phyloP scores from a whole-genome alignment of 305 asterid genomes.

The Andrographis paniculata region DNA sequence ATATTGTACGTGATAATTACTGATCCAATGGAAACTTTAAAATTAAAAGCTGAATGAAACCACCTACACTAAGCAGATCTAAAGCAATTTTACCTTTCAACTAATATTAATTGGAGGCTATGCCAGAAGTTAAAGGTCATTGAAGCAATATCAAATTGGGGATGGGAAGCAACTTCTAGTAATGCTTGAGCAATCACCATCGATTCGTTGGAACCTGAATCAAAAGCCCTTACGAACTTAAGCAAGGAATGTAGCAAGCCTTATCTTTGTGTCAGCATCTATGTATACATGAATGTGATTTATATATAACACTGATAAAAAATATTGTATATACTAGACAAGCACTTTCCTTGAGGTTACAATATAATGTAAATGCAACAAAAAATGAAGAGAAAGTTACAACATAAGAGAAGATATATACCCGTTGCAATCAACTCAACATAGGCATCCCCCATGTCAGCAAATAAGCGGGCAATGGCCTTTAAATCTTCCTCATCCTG shows the following conservation, averaged over 20 bases:
- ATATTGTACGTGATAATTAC: slow-evolving; percentile 52
- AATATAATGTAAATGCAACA: too few relatives aligned
- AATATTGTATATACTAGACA: not conserved
- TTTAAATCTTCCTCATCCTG: slow-evolving; percentile 99
- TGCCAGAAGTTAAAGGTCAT: slow-evolving; percentile 99
- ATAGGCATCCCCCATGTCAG: slow-evolving; percentile 98
- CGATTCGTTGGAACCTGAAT: slow-evolving; percentile 97
- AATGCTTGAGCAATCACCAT: slow-evolving; percentile 90
- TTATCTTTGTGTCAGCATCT: not conserved
- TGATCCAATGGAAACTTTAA: slow-evolving; percentile 31
- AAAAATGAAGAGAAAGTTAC: slow-evolving; percentile 15
- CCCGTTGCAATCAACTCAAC: slow-evolving; percentile 97
- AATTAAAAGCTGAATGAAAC: slow-evolving; percentile 23
- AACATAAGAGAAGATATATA: slow-evolving; percentile 29
- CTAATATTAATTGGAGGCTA: slow-evolving; percentile 73
- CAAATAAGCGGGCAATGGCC: slow-evolving; percentile 97
- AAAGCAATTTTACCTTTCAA: slow-evolving; percentile 55
- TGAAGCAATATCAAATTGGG: slow-evolving; percentile 96
- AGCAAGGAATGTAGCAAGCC: slow-evolving; percentile 10
- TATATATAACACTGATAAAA: slow-evolving; percentile 2
- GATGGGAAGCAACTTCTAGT: slow-evolving; percentile 95
- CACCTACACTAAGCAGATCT: slow-evolving; percentile 10
- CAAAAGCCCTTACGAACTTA: slow-evolving; percentile 19
- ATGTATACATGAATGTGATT: slow-evolving; percentile 4
- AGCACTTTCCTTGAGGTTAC: slow-evolving; percentile 17